Conservation (phyloP, 2,329 filamentous ascomycete genomes). For the Ophiostoma piceae region DNA sequence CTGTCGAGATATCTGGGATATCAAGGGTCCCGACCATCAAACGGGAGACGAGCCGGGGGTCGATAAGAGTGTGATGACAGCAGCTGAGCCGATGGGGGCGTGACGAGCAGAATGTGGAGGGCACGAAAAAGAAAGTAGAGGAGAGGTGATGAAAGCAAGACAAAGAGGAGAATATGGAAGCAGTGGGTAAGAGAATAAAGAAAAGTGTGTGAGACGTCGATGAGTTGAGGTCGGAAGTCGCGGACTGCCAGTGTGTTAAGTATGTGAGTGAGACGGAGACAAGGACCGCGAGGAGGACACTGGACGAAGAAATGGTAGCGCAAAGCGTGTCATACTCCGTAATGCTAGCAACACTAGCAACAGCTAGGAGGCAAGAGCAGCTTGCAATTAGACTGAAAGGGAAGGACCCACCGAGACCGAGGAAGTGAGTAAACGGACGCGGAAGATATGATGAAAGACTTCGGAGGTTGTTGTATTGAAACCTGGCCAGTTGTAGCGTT, state of each 20-base stretch:
- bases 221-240: slow-evolving; percentile 9
- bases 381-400: slow-evolving; percentile 4
- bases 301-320: neutral
- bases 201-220: neutral
- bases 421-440: slow-evolving; percentile 1
- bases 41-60: neutral
- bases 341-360: neutral
- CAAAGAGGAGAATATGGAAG: neutral
- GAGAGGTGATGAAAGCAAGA: neutral
- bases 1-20: neutral
- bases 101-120: neutral
- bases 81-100: neutral
- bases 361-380: slow-evolving; percentile 4
- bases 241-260: neutral
- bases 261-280: neutral
- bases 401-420: slow-evolving; percentile 7
- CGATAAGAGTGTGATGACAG: neutral
- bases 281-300: neutral
- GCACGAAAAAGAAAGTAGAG: slow-evolving; percentile 12
- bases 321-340: slow-evolving; percentile 5
- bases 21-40: neutral
- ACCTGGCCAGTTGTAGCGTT: neutral
- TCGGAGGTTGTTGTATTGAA: neutral
- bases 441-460: slow-evolving; percentile 9
- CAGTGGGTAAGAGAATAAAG: neutral